A percentile compares a stretch with the other conserved stretches of the same genome.
Conservation (phyloP, 2,329 filamentous ascomycete genomes). For the Dactylonectria macrodidyma region DNA sequence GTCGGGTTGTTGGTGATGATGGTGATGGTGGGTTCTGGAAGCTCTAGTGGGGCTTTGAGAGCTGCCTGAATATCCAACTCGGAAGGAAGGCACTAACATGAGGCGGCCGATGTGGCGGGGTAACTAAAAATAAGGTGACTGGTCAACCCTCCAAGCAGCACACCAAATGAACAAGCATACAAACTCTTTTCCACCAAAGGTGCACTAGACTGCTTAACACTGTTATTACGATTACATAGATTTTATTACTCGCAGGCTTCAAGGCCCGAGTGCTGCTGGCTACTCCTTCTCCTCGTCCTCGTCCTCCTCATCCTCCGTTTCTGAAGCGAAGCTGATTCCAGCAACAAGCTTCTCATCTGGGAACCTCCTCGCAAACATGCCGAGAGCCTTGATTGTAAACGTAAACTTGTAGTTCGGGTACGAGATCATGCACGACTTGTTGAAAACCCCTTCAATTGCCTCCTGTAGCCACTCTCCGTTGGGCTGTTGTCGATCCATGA, state of each 20-base stretch:
- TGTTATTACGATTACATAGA: background rate
- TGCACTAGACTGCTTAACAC: background rate
- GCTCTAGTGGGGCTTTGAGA: constrained; percentile 48
- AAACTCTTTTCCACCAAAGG: background rate
- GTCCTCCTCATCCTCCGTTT: constrained; percentile 16
- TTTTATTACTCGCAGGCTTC: background rate
- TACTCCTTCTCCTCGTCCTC: constrained; percentile 13
- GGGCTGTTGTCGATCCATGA: constrained; percentile 86
- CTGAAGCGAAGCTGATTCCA: constrained; percentile 27
- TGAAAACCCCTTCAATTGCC: constrained; percentile 97
- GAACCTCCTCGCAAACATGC: constrained; percentile 85
- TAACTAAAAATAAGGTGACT: background rate
- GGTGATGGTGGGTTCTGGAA: constrained; percentile 50
- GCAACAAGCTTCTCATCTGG: constrained; percentile 72
- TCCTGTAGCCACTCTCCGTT: constrained; percentile 98
- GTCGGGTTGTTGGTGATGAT: background rate
- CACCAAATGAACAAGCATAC: too few species aligned
- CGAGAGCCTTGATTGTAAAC: constrained; percentile 93
- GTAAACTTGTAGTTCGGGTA: constrained; percentile 99
- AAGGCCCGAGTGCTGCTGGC: background rate
- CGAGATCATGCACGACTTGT: constrained; percentile 99
- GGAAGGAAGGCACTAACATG: too few species aligned
- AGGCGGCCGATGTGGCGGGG: background rate
- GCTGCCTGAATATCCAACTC: constrained; percentile 8
- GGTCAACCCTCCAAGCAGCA: too few species aligned